A percentile compares a stretch with the other conserved stretches of the same genome.
Conservation (phyloP, 2,329 filamentous ascomycete genomes). For the Talaromyces sp. region DNA sequence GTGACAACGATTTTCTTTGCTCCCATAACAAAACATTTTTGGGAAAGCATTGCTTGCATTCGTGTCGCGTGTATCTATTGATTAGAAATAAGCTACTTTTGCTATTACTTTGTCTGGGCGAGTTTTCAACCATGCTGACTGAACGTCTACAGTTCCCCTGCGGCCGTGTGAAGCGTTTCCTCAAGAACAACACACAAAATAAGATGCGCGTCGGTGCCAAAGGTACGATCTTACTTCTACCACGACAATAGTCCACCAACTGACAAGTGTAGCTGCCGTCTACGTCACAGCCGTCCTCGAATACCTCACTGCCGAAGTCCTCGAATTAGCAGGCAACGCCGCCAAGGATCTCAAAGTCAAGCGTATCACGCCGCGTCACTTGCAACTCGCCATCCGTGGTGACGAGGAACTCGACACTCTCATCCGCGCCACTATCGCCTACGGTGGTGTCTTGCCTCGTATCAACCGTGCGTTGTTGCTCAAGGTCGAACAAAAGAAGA, state of each 20-base stretch:
- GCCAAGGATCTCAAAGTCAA: conserved; percentile 99
- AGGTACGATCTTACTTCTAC: conserved; percentile 40
- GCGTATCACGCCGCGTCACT: conserved; percentile 95
- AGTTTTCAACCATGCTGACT: not conserved
- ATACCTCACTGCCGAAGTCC: conserved; percentile 95
- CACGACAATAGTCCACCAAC: not conserved
- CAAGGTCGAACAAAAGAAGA: conserved; percentile 98
- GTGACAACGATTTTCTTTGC: not conserved
- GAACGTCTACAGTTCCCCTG: conserved; percentile 76
- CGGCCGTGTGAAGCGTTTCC: conserved; percentile 99
- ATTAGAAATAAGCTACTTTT: not conserved
- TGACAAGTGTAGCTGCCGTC: conserved; percentile 65
- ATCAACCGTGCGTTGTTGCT: conserved; percentile 96
- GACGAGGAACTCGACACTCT: conserved; percentile 98
- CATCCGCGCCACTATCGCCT: conserved; percentile 95
- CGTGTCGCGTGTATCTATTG: not conserved
- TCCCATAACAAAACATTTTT: not conserved
- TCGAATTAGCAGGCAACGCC: conserved; percentile 95
- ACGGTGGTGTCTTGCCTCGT: conserved; percentile 95
- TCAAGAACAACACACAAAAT: conserved; percentile 98
- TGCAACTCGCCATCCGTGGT: conserved; percentile 96
- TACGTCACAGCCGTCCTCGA: conserved; percentile 98
- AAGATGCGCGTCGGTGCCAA: conserved; percentile 99
- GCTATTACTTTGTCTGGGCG: not conserved
- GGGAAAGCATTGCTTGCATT: not conserved